Base-by-base conservation (phyloP, 805 yeast genomes). In the Candida vartiovaarae region DNA sequence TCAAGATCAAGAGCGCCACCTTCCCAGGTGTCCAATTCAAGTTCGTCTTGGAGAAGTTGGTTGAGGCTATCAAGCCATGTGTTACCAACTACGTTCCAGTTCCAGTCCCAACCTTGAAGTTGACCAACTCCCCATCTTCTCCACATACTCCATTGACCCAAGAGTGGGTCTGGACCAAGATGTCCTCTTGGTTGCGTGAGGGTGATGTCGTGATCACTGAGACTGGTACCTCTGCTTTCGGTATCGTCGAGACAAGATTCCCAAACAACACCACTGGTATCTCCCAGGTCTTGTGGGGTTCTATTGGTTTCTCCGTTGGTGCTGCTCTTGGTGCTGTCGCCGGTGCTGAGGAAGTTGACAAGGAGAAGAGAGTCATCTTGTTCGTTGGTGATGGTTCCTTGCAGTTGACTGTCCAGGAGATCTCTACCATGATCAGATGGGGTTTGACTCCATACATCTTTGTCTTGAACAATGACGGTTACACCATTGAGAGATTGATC, bases 11-110 rank as follows among this genome's bases (percentile, higher is more conserved):
- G 62, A 76, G 70, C 56, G 89, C 88, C 46, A 73, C 77, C 33
- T 82, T 76, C 75, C 82, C 82, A 51, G 83, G 82, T 58, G 78
- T 82, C 48, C 82, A 80, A 66, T 82, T 82, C 86, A 76, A 80
- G 63, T 66, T 65, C 48, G 74, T 74, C 39, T 62, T 80, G 48
- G 67, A 66, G 53, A 65, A 66, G 44, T 60, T 77, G 46, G 63
- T 70, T 50, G 43, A 59, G 38, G 52, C 56, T 40, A 62, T 78
- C 40, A 64, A 57, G 36, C 59, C 59, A 9, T 71, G 62, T 46
- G 67, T 65, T 45, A 52, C 67, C 50, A 56, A 63, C 50, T 77
- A 76, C 69, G 51, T 54, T 36, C 80, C 81, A 48, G 72, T 65
- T 30, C 69, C 80, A 38, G 78, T 80, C 43, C 87, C 88, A 55